phyloP scores from a whole-genome alignment of 2,329 filamentous ascomycete genomes.

The Myriosclerotinia scirpicola region DNA sequence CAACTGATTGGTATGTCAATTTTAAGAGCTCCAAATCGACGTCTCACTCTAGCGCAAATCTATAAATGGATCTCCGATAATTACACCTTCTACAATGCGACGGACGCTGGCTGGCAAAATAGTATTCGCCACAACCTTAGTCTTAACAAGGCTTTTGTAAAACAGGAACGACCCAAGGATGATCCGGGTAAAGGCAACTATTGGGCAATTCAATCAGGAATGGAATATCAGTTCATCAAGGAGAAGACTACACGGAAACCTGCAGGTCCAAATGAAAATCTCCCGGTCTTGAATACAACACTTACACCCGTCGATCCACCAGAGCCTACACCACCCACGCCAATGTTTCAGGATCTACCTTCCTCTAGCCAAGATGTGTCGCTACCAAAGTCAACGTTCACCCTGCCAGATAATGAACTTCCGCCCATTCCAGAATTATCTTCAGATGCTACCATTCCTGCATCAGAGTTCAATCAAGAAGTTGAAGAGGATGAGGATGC shows the following conservation, averaged over 20 bases:
- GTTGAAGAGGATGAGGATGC: constrained; percentile 47
- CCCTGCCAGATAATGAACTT: constrained; percentile 30
- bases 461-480: constrained; percentile 63
- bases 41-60: constrained; percentile 88
- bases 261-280: constrained; percentile 55
- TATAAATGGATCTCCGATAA: constrained; percentile 99
- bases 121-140: constrained; percentile 98
- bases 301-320: constrained; percentile 30
- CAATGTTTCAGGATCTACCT: constrained; percentile 35
- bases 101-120: constrained; percentile 95
- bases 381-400: constrained; percentile 30
- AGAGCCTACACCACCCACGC: constrained; percentile 30
- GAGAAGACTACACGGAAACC: constrained; percentile 71
- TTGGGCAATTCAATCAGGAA: constrained; percentile 89
- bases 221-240: constrained; percentile 86
- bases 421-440: constrained; percentile 55
- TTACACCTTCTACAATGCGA: constrained; percentile 80
- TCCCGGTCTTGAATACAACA: constrained; percentile 36
- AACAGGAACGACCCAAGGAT: constrained; percentile 93
- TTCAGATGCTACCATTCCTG: constrained; percentile 74
- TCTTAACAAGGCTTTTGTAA: constrained; percentile 93
- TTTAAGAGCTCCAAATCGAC: constrained; percentile 76
- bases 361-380: constrained; percentile 35
- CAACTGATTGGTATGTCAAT: constrained; percentile 97
- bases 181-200: constrained; percentile 98